Conservation (phyloP, 2,329 filamentous ascomycete genomes). For the Dothistroma septosporum region DNA sequence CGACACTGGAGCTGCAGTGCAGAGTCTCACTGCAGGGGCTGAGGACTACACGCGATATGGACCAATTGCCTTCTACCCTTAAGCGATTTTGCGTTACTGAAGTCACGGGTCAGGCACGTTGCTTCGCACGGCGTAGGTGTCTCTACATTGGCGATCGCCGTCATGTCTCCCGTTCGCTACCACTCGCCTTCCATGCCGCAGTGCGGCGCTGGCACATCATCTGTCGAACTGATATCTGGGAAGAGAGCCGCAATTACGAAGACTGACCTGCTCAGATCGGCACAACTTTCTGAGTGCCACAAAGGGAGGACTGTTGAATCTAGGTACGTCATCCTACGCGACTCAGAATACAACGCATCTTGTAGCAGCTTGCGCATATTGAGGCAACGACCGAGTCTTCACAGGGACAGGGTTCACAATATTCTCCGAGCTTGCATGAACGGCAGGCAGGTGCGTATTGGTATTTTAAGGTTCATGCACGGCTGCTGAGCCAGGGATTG, state of each 20-base stretch:
- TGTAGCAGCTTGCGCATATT: too few relatives aligned
- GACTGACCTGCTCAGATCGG: not conserved
- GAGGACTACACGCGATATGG: not conserved
- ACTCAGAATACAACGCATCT: not conserved
- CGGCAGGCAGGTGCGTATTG: slow-evolving; percentile 1
- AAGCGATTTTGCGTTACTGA: not conserved
- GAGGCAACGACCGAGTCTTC: too few relatives aligned
- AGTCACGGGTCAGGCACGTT: not conserved
- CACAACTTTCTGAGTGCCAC: not conserved
- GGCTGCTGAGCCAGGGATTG: not conserved
- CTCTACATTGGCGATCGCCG: not conserved
- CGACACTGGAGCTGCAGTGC: not conserved
- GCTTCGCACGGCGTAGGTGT: not conserved
- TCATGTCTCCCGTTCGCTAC: not conserved
- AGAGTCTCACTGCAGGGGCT: not conserved
- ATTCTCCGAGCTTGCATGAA: not conserved
- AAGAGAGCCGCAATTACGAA: not conserved
- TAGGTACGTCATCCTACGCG: not conserved
- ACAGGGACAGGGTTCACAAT: not conserved
- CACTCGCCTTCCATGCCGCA: not conserved
- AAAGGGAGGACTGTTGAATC: not conserved
- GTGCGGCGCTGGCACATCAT: not conserved
- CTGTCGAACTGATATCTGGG: not conserved
- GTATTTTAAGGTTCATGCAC: not conserved
- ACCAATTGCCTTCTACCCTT: not conserved